These are phyloP conservation scores for Lantana camara DNA, from an alignment of 257 asterid species.

Conservation along the genomic window DNA sequence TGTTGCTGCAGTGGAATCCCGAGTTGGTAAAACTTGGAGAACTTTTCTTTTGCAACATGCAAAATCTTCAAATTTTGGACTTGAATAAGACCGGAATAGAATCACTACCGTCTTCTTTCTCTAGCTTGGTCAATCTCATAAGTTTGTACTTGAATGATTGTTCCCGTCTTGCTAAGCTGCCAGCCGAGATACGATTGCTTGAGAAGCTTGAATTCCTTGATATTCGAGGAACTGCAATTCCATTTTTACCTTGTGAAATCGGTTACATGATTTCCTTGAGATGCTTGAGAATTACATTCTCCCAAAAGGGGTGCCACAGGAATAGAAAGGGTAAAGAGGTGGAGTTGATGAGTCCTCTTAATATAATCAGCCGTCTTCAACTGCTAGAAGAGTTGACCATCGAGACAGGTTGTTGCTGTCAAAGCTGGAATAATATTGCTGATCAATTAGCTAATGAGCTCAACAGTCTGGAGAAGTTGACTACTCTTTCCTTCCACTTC, in stretches of 20 bases:
- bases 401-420: neutral
- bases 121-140: slow-evolving; percentile 18
- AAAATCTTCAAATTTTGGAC: slow-evolving; percentile 27
- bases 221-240: slow-evolving; percentile 27
- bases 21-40: slow-evolving; percentile 16
- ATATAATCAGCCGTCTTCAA: slow-evolving; percentile 8
- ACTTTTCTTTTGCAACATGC: slow-evolving; percentile 13
- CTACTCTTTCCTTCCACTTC: slow-evolving; percentile 23
- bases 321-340: neutral
- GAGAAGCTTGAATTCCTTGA: slow-evolving; percentile 27
- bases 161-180: slow-evolving; percentile 12
- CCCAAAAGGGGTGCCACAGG: neutral
- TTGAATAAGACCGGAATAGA: slow-evolving; percentile 15
- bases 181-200: neutral
- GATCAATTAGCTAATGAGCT: neutral
- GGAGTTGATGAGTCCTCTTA: neutral
- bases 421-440: slow-evolving; percentile 5
- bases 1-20: slow-evolving; percentile 17
- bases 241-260: neutral
- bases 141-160: slow-evolving; percentile 26
- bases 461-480: slow-evolving; percentile 16
- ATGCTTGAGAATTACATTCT: slow-evolving; percentile 27
- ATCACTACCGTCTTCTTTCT: slow-evolving; percentile 15
- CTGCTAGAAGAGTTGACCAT: slow-evolving; percentile 27
- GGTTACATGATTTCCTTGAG: slow-evolving; percentile 5